phyloP scores from a whole-genome alignment of 805 yeast species.

The Diddensiella santjacobensis region DNA sequence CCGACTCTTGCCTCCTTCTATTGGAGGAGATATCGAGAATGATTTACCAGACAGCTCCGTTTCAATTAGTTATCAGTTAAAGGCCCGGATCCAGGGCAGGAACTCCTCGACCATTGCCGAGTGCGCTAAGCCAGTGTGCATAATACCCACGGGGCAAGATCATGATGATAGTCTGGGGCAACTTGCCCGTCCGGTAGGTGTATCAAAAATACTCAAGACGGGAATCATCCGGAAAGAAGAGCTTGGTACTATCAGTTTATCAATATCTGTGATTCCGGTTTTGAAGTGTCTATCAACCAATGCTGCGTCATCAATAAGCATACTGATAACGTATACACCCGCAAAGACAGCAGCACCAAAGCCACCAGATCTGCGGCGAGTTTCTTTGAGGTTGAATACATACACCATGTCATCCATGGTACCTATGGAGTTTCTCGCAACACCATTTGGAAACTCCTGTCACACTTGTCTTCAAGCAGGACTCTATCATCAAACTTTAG shows the following conservation, averaged over 20 bases:
- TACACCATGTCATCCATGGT: neutral
- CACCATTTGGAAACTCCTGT: neutral
- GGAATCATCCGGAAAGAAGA: neutral
- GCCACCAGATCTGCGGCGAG: neutral
- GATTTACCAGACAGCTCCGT: conserved; percentile 15
- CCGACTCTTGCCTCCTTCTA: conserved; percentile 11
- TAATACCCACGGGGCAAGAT: too few relatives aligned
- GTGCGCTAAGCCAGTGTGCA: too few relatives aligned
- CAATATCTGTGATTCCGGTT: neutral
- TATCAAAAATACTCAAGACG: neutral
- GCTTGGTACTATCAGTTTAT: neutral
- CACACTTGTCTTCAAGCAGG: neutral
- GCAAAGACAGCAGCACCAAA: neutral
- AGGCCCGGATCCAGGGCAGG: neutral
- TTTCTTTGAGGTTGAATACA: neutral
- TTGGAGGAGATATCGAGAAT: conserved; percentile 5
- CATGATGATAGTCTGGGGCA: too few relatives aligned
- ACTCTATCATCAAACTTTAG: neutral
- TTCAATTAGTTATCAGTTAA: conserved; percentile 4
- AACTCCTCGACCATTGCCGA: too few relatives aligned
- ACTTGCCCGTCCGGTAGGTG: too few relatives aligned
- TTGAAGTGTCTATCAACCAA: conserved; percentile 1
- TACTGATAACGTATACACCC: neutral
- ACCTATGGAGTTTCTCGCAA: neutral
- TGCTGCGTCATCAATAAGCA: neutral